phyloP scores from a whole-genome alignment of 2,329 filamentous ascomycete genomes.

The Colletotrichum sojae region DNA sequence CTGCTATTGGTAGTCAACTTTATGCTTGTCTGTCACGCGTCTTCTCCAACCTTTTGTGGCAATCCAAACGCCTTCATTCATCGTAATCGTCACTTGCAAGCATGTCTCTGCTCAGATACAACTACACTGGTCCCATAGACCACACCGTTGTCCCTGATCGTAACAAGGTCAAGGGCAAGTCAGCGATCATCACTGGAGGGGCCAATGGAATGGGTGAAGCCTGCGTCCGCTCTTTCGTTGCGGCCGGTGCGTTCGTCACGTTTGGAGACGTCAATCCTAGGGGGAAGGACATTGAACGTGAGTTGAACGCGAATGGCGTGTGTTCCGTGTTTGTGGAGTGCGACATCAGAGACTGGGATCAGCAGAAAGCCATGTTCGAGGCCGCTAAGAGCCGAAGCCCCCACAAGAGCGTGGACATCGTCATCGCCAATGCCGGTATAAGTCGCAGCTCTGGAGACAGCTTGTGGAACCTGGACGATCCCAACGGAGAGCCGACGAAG shows the following conservation, averaged over 20 bases:
- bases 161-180: conserved; percentile 57
- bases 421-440: conserved; percentile 64
- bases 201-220: conserved; percentile 58
- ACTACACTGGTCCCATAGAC: conserved; percentile 52
- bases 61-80: neutral
- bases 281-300: conserved; percentile 49
- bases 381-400: conserved; percentile 54
- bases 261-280: conserved; percentile 56
- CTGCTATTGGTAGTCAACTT: no score
- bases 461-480: conserved; percentile 55
- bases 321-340: conserved; percentile 54
- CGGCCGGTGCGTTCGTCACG: conserved; percentile 57
- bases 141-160: conserved; percentile 52
- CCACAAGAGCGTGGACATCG: conserved; percentile 57
- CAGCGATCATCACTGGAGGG: conserved; percentile 64
- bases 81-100: neutral
- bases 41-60: neutral
- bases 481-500: conserved; percentile 49
- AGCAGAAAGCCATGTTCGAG: conserved; percentile 58
- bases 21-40: no score
- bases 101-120: conserved; percentile 46
- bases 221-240: conserved; percentile 52
- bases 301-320: conserved; percentile 47
- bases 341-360: conserved; percentile 59
- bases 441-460: conserved; percentile 52